phyloP scores from a whole-genome alignment of 768 basidiomycete genomes.

The Serendipita sp. region DNA sequence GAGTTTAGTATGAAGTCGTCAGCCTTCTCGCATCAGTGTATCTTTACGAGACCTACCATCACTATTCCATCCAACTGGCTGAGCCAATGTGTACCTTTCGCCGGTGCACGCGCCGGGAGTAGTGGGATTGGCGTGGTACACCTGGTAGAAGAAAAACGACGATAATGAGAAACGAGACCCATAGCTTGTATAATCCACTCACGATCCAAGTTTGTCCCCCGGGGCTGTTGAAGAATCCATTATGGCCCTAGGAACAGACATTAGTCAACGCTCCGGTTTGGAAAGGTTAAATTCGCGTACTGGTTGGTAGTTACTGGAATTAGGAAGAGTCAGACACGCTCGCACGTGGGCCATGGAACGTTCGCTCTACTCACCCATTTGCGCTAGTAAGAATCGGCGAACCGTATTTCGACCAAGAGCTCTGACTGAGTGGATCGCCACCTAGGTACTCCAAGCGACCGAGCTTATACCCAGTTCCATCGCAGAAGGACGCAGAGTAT shows the following conservation, averaged over 20 bases:
- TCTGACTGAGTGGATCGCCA: slow-evolving; percentile 1
- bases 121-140: slow-evolving; percentile 8
- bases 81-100: slow-evolving; percentile 6
- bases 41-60: not conserved
- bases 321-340: too few relatives aligned
- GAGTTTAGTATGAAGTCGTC: too few relatives aligned
- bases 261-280: not conserved
- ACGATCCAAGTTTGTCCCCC: not conserved
- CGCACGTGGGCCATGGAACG: not conserved
- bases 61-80: slow-evolving; percentile 7
- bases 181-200: too few relatives aligned
- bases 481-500: slow-evolving; percentile 6
- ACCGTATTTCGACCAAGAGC: slow-evolving; percentile 5
- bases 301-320: too few relatives aligned
- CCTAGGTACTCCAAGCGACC: slow-evolving; percentile 5
- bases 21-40: too few relatives aligned
- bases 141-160: not conserved
- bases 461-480: slow-evolving; percentile 6
- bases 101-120: slow-evolving; percentile 8
- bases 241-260: slow-evolving; percentile 8
- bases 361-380: not conserved
- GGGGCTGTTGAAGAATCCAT: slow-evolving; percentile 9
- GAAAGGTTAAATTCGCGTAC: too few relatives aligned
- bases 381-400: not conserved
- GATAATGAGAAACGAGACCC: too few relatives aligned